Evolutionary conservation across 805 yeast genomes (phyloP).

Genomic region (Lachancea lanzarotensis): DNA sequence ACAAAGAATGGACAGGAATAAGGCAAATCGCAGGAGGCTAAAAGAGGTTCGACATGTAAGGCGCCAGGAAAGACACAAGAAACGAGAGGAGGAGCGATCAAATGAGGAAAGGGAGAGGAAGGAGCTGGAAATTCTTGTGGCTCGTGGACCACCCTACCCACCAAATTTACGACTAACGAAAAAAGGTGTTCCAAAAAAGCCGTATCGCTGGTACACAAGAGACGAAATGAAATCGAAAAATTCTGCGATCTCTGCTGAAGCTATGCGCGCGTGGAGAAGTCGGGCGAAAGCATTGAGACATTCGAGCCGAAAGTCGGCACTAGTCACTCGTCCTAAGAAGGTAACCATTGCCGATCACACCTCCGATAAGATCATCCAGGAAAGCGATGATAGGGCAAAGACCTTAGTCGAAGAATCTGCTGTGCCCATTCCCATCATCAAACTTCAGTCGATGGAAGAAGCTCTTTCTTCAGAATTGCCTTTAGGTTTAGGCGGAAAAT

Average conservation of each 20-base stretch:
- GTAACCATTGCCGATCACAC: too few species aligned
- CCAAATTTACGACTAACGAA: slow-evolving; percentile 26
- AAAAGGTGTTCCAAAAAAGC: slow-evolving; percentile 30
- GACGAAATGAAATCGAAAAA: slow-evolving; percentile 27
- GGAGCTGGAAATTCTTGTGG: slow-evolving; percentile 27
- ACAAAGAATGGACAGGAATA: slow-evolving; percentile 18
- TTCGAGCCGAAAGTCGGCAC: too few species aligned
- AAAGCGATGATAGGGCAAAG: too few species aligned
- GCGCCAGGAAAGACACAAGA: slow-evolving; percentile 17
- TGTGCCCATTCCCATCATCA: too few species aligned
- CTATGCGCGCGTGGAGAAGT: background rate
- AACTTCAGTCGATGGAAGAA: background rate
- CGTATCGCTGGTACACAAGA: slow-evolving; percentile 30
- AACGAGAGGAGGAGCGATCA: slow-evolving; percentile 19
- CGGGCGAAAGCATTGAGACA: background rate
- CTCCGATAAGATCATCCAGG: too few species aligned
- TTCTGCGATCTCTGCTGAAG: background rate
- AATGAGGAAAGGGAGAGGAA: slow-evolving; percentile 21
- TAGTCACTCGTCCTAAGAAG: too few species aligned
- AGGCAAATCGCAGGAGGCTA: slow-evolving; percentile 12
- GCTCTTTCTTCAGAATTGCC: background rate
- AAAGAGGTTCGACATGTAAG: slow-evolving; percentile 7
- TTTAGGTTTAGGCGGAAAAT: background rate
- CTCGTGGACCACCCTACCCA: slow-evolving; percentile 33
- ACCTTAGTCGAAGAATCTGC: too few species aligned